These are phyloP conservation scores for Rhytidhysteron rufulum DNA, from an alignment of 2,329 filamentous ascomycete species.

Conservation along the genomic window DNA sequence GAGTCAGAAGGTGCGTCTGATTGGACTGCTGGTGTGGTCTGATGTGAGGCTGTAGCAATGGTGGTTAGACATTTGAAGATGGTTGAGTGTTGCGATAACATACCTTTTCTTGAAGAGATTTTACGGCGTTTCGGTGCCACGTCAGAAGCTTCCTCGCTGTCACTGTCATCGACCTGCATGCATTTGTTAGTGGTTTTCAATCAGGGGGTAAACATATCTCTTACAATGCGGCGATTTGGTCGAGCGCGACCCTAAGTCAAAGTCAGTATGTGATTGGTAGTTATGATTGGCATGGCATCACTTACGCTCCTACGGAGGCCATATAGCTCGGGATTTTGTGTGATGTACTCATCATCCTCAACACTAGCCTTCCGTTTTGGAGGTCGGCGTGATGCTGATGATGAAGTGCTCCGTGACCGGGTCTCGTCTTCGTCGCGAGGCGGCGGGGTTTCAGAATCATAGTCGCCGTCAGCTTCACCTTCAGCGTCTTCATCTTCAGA, in stretches of 20 bases:
- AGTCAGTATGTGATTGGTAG: conserved; percentile 27
- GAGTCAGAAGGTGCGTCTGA: conserved; percentile 64
- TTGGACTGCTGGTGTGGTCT: conserved; percentile 46
- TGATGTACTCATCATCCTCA: conserved; percentile 80
- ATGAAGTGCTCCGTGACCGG: conserved; percentile 62
- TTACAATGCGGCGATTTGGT: conserved; percentile 58
- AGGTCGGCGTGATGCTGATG: conserved; percentile 63
- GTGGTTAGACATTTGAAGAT: conserved; percentile 38
- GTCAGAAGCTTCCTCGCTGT: conserved; percentile 69
- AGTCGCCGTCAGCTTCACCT: conserved; percentile 62
- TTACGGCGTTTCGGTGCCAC: conserved; percentile 63
- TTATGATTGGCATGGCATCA: conserved; percentile 33
- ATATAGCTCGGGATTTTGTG: conserved; percentile 90
- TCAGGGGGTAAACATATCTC: conserved; percentile 20
- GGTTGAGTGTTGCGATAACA: conserved; percentile 23
- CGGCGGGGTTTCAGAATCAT: conserved; percentile 61
- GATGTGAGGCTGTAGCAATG: conserved; percentile 50
- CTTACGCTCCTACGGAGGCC: conserved; percentile 88
- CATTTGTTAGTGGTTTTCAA: conserved; percentile 14
- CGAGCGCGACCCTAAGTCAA: conserved; percentile 54
- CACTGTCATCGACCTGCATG: conserved; percentile 56
- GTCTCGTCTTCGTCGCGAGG: conserved; percentile 40
- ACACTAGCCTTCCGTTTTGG: conserved; percentile 63
- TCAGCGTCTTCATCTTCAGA: conserved; percentile 49
- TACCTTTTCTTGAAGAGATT: conserved; percentile 62